Base-by-base conservation (phyloP, 2,329 filamentous ascomycete genomes). In the Bretziella fagacearum region DNA sequence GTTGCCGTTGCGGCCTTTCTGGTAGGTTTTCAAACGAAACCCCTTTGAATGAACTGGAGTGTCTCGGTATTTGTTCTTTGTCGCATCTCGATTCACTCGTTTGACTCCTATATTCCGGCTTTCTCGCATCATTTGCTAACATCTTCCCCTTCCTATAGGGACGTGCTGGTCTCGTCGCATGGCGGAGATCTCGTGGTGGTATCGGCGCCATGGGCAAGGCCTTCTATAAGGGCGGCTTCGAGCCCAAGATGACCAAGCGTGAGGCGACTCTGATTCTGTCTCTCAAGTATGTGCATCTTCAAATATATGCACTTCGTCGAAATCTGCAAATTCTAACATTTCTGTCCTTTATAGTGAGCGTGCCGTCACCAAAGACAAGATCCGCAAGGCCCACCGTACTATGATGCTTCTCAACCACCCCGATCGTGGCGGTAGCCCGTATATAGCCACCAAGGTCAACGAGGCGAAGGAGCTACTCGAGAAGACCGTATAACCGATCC, bases 191-290 rank as follows among this genome's bases (percentile, higher is more conserved):
- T 51, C 74, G 82, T 52, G 82, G 83, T 53, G 80, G 80, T 53
- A 70, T 83, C 41, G 82, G 81, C 54, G 79, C 82, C 29, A 68
- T 94, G 56, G 91, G 91, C 56, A 86, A 87, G 63, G 79, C 86
- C 35, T 98, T 86, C 60, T 96, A 95, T 73, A 98, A 96, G 65
- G 91, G 91, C 55, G 91, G 91, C n/a, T 98, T 98, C 60, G 91
- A 98, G 67, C 71, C 78, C 51, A 83, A 81, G 64, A 98, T 98
- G 89, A 95, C 78, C 62, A 77, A 81, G 62, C 79, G 81, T 62
- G 91, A 98, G 66, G 91, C 91, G 18, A 73, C 86, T 3, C 66
- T 98, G 56, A 95, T 98, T 52, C 68, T 98, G 42, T 83, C 91
- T 54, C 78, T 96, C 52, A 84, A 79, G 89, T 95, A 76, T 42